These are phyloP conservation scores for Serendipita sp. DNA, from an alignment of 768 basidiomycete genomes.

Conservation along the genomic window DNA sequence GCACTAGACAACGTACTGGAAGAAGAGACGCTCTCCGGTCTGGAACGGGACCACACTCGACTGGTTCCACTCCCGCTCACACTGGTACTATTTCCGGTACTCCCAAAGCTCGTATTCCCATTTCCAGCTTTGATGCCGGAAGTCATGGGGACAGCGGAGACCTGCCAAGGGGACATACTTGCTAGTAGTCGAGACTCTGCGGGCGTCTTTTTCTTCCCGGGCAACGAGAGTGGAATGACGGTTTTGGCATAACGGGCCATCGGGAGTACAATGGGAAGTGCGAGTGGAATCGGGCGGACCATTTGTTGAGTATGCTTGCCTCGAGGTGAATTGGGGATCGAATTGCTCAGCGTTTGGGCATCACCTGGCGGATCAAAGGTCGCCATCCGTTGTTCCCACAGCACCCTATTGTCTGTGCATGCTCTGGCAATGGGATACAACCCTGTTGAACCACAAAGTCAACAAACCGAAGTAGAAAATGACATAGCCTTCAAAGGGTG, in stretches of 20 bases:
- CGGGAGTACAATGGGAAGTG: conserved; percentile 17
- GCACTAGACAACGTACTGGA: neutral
- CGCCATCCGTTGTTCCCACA: conserved; percentile 45
- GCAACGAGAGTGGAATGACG: conserved; percentile 43
- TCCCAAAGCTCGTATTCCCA: neutral
- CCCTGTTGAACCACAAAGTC: neutral
- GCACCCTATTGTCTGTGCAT: conserved; percentile 50
- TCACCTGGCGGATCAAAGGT: conserved; percentile 13
- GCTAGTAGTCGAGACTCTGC: neutral
- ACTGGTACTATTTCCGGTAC: neutral
- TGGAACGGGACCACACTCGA: neutral
- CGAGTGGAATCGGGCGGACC: conserved; percentile 11
- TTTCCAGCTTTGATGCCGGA: neutral
- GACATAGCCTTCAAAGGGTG: too few relatives aligned
- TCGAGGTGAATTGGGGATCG: conserved; percentile 4
- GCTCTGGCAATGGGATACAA: conserved; percentile 34
- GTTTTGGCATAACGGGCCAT: conserved; percentile 32
- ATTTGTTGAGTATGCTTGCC: conserved; percentile 7
- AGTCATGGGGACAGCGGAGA: neutral
- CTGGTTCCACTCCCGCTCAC: neutral
- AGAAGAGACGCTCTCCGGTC: conserved; percentile 3
- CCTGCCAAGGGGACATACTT: neutral
- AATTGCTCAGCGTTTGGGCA: conserved; percentile 19
- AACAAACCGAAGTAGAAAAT: neutral
- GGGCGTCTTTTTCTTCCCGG: conserved; percentile 14